Evolutionary conservation across 2,329 filamentous ascomycete genomes (phyloP), one percentile per base, ranked within the genome.

Genomic region (Cercospora sp.): DNA sequence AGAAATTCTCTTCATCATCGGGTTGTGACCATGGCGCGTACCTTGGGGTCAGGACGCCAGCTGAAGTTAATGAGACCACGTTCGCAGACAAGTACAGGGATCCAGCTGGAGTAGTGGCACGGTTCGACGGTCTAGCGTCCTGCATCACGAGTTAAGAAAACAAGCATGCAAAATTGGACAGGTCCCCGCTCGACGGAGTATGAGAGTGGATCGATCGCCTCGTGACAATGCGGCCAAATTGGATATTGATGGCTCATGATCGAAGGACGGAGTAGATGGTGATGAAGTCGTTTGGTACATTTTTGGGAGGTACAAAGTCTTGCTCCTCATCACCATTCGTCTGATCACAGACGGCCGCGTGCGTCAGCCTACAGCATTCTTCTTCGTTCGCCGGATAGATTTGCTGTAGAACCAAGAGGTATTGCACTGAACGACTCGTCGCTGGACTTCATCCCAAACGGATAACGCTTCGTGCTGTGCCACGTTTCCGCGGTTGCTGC

Each of bases 401-500:
- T 42, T 42, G 36, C 36, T 42, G 36, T n/a, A 42, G 16, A n/a
- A n/a, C 36, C 36, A 42, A 42, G 36, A 42, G 16, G 36, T 42
- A 42, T n/a, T n/a, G 36, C 36, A n/a, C 33, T n/a, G 13, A 42
- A n/a, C 16, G 36, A 42, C 36, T n/a, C 36, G 16, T 42, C 36
- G 6, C 2, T 16, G n/a, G 36, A 42, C 48, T 28, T 55, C 67
- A 72, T 6, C 51, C 70, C 51, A 73, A 63, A 18, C 57, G 53
- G n/a, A 68, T 73, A 3, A 74, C 68, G n/a, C 60, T 70, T 31
- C 69, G 60, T 31, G 65, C 58, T 28, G 61, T 51, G 26, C 69
- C 68, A 12, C 72, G 70, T 61, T 72, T 73, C 62, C 69, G 68
- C 45, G 53, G 45, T 42, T 60, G 59, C 18, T 64, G 28, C 7